Evolutionary conservation across 768 basidiomycete genomes (phyloP).

Genomic region (Suillus subalutaceus): DNA sequence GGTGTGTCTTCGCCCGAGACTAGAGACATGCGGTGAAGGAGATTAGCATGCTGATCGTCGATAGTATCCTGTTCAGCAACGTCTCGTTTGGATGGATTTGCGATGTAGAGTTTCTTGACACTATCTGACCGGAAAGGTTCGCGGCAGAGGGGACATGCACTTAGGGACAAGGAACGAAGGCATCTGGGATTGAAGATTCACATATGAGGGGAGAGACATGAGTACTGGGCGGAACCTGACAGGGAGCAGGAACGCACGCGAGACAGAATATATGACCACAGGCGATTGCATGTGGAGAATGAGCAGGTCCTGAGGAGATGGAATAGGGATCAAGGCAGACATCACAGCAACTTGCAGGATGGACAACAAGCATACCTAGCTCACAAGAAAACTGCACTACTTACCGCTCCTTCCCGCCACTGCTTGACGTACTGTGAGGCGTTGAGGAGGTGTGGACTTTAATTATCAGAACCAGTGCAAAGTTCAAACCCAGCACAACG

Average conservation of each 20-base stretch:
- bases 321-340: slow-evolving; percentile 69
- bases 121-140: slow-evolving; percentile 58
- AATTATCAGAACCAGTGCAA: not conserved
- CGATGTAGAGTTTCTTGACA: slow-evolving; percentile 68
- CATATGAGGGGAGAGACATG: slow-evolving; percentile 10
- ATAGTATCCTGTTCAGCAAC: slow-evolving; percentile 42
- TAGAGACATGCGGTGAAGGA: slow-evolving; percentile 36
- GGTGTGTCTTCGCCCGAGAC: slow-evolving; percentile 35
- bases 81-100: slow-evolving; percentile 39
- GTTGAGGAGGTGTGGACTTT: not conserved
- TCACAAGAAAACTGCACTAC: slow-evolving; percentile 18
- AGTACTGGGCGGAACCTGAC: slow-evolving; percentile 3
- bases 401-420: not conserved
- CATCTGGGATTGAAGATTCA: slow-evolving; percentile 43
- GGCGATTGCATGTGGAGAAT: slow-evolving; percentile 68
- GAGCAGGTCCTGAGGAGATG: slow-evolving; percentile 48
- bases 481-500: not conserved
- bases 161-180: slow-evolving; percentile 50
- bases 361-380: slow-evolving; percentile 58
- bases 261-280: slow-evolving; percentile 81
- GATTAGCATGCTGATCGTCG: slow-evolving; percentile 39
- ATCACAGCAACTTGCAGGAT: slow-evolving; percentile 74
- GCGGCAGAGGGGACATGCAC: slow-evolving; percentile 68
- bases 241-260: slow-evolving; percentile 46
- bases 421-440: not conserved